Conservation (phyloP, 1,284 basidiomycete species). For the Cystobasidium slooffiae region DNA sequence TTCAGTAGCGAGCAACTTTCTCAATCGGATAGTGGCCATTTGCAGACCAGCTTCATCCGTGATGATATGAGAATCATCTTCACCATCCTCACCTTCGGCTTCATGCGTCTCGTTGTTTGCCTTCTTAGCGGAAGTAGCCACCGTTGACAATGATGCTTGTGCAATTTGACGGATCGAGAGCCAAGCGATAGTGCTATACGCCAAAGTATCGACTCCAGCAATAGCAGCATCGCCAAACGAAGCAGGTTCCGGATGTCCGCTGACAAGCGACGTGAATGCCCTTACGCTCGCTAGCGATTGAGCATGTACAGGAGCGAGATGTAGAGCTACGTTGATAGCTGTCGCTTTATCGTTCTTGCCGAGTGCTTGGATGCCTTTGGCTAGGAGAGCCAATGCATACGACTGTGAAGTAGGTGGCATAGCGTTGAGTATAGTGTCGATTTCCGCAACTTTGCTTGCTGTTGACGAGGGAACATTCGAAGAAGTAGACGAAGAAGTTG, state of each 20-base stretch:
- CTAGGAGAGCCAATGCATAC: slow-evolving; percentile 9
- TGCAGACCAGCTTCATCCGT: slow-evolving; percentile 25
- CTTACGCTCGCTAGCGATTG: slow-evolving; percentile 7
- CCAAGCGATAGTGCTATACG: slow-evolving; percentile 34
- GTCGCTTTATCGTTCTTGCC: slow-evolving; percentile 9
- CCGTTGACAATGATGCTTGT: not conserved
- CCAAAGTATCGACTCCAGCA: slow-evolving; percentile 1
- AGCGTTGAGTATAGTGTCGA: not conserved
- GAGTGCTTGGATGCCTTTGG: slow-evolving; percentile 29
- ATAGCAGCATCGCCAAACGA: not conserved
- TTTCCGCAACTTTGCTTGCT: slow-evolving; percentile 9
- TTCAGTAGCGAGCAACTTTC: slow-evolving; percentile 19
- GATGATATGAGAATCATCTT: not conserved
- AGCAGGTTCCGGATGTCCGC: not conserved
- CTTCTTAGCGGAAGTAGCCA: not conserved
- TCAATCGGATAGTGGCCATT: slow-evolving; percentile 15
- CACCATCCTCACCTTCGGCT: not conserved
- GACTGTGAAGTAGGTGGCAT: slow-evolving; percentile 15
- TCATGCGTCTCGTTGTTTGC: not conserved
- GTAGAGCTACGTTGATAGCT: slow-evolving; percentile 17
- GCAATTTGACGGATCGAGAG: slow-evolving; percentile 14
- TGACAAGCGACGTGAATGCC: slow-evolving; percentile 26
- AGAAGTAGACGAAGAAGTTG: not conserved
- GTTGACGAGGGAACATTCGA: not conserved
- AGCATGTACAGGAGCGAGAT: not conserved